Evolutionary conservation across 768 basidiomycete species (phyloP).

Genomic region (Lactarius sanguifluus): DNA sequence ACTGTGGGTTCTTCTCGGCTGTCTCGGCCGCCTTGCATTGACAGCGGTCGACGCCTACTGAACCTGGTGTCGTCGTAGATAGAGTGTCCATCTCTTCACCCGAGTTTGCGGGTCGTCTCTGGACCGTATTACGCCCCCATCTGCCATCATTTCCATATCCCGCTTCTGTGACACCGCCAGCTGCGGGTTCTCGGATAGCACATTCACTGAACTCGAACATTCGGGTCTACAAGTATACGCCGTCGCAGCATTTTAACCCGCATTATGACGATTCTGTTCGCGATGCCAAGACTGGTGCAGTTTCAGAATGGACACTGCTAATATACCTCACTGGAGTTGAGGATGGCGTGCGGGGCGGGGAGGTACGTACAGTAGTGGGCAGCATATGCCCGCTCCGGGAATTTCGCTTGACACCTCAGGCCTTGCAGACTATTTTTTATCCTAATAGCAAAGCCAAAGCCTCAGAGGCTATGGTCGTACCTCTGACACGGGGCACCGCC

Average conservation of each 20-base stretch:
- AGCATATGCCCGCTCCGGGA: background rate
- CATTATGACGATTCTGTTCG: constrained; percentile 75
- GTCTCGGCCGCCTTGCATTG: background rate
- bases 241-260: constrained; percentile 65
- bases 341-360: constrained; percentile 72
- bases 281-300: constrained; percentile 56
- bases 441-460: constrained; percentile 51
- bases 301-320: constrained; percentile 76
- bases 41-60: background rate
- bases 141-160: constrained; percentile 54
- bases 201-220: constrained; percentile 75
- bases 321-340: constrained; percentile 71
- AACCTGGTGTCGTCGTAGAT: constrained; percentile 40
- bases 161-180: constrained; percentile 34
- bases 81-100: constrained; percentile 59
- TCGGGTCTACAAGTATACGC: constrained; percentile 65
- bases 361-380: constrained; percentile 41
- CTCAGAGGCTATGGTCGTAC: constrained; percentile 49
- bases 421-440: constrained; percentile 68
- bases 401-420: background rate
- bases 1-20: constrained; percentile 47
- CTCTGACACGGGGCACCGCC: constrained; percentile 60
- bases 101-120: constrained; percentile 57
- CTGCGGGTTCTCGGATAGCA: constrained; percentile 39
- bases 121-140: constrained; percentile 51